Percentiles rank a stretch among this genome's conserved stretches.
phyloP scores from a whole-genome alignment of 768 basidiomycete species.

The Suillus americanus region DNA sequence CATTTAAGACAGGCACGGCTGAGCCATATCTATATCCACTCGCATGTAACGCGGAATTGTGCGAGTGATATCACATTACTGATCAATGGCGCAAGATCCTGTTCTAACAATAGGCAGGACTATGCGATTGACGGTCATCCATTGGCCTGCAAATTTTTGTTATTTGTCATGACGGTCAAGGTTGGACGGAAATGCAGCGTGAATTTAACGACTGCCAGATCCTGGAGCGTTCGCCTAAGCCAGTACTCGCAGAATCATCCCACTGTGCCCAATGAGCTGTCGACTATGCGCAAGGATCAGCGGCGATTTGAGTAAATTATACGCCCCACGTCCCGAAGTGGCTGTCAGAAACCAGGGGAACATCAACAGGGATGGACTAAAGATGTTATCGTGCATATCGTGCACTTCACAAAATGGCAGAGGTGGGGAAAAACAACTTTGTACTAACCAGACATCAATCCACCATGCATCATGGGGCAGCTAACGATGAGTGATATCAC shows the following conservation, averaged over 20 bases:
- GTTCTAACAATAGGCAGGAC: conserved; percentile 1
- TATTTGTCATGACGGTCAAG: no score
- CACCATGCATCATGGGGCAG: not conserved
- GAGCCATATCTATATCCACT: not conserved
- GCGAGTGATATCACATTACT: not conserved
- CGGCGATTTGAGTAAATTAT: not conserved
- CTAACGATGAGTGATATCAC: not conserved
- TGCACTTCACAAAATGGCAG: not conserved
- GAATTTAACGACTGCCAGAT: not conserved
- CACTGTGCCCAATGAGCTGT: not conserved
- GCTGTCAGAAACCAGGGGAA: not conserved
- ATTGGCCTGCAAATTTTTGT: not conserved
- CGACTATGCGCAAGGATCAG: not conserved
- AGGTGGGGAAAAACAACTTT: not conserved
- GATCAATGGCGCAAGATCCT: not conserved
- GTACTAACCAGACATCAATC: not conserved
- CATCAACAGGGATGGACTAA: not conserved
- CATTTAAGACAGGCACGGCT: not conserved
- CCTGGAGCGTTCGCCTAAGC: not conserved
- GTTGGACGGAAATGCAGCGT: not conserved
- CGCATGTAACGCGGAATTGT: not conserved
- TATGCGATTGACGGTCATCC: not conserved
- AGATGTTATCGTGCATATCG: not conserved
- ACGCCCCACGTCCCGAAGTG: not conserved
- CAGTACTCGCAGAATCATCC: not conserved